Base-by-base conservation (phyloP, 139 green algal genomes). In the Desmodesmus armatus region DNA sequence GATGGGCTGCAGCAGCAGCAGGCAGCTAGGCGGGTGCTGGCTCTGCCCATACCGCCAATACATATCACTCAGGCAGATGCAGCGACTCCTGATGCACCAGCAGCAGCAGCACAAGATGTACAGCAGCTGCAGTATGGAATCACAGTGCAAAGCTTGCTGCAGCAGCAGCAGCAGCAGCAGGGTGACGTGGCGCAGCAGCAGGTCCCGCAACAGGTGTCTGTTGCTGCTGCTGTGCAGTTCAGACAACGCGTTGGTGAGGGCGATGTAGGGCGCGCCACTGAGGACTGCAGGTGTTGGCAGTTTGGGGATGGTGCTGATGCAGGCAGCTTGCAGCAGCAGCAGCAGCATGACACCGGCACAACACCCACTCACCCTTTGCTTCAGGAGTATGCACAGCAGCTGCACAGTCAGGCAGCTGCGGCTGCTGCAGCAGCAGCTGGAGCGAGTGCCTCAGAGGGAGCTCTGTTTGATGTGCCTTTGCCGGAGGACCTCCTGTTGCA, bases 261-360 rank as follows among this genome's bases (percentile, higher is more conserved):
- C n/a, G n/a, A n/a, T n/a, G n/a, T n/a, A n/a, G n/a, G n/a, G n/a
- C n/a, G n/a, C n/a, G n/a, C n/a, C n/a, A n/a, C n/a, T n/a, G n/a
- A n/a, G n/a, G n/a, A n/a, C n/a, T n/a, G n/a, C n/a, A n/a, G n/a
- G n/a, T n/a, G n/a, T n/a, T n/a, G n/a, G n/a, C n/a, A n/a, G n/a
- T n/a, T n/a, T n/a, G n/a, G n/a, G n/a, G n/a, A n/a, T n/a, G n/a
- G n/a, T n/a, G n/a, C n/a, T n/a, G n/a, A n/a, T n/a, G n/a, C n/a
- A n/a, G n/a, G n/a, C n/a, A n/a, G n/a, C n/a, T n/a, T 47, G 67
- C 40, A 76, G 67, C 67, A 76, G 35, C 35, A 77, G 66, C 58
- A 66, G 60, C 60, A 69, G 60, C n/a, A 69, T 4, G 5, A 23
- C n/a, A 40, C 2, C 19, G 60, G 19, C 1, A 39, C n/a, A n/a